Evolutionary conservation across 768 basidiomycete genomes (phyloP).

Genomic region (Pulveroboletus frians): DNA sequence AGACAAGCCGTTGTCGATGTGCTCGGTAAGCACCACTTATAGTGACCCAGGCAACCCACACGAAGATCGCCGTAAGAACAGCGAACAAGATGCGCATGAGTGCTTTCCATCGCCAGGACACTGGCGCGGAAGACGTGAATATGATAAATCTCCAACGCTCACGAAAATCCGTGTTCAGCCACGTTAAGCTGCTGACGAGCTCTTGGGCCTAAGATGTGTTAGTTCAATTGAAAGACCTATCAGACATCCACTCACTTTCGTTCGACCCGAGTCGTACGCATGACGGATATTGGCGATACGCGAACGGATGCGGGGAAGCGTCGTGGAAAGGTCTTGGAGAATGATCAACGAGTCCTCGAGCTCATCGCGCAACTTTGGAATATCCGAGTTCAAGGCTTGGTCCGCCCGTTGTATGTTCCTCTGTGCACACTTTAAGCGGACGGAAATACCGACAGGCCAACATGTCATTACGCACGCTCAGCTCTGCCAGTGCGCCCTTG

Average conservation of each 20-base stretch:
- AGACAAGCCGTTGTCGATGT: constrained; percentile 68
- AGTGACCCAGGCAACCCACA: constrained; percentile 56
- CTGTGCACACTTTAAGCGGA: constrained; percentile 29
- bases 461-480: constrained; percentile 44
- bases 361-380: constrained; percentile 56
- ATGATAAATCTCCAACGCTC: constrained; percentile 71
- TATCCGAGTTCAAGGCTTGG: constrained; percentile 51
- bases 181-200: constrained; percentile 59
- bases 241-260: constrained; percentile 43
- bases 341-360: constrained; percentile 58
- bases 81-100: constrained; percentile 59
- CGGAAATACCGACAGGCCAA: background rate
- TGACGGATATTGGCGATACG: constrained; percentile 58
- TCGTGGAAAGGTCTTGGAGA: constrained; percentile 52
- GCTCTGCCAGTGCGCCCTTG: constrained; percentile 54
- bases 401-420: constrained; percentile 56
- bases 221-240: background rate
- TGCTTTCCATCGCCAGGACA: constrained; percentile 65
- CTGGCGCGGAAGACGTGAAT: constrained; percentile 68
- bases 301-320: constrained; percentile 53
- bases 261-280: constrained; percentile 69
- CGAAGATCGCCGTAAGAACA: constrained; percentile 50
- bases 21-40: constrained; percentile 66
- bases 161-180: constrained; percentile 76
- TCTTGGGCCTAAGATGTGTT: constrained; percentile 46